A percentile compares a stretch with the other conserved stretches of the same genome.
These are phyloP conservation scores for Gynochthodes officinalis DNA, from an alignment of 257 asterid species.

Conservation along the genomic window DNA sequence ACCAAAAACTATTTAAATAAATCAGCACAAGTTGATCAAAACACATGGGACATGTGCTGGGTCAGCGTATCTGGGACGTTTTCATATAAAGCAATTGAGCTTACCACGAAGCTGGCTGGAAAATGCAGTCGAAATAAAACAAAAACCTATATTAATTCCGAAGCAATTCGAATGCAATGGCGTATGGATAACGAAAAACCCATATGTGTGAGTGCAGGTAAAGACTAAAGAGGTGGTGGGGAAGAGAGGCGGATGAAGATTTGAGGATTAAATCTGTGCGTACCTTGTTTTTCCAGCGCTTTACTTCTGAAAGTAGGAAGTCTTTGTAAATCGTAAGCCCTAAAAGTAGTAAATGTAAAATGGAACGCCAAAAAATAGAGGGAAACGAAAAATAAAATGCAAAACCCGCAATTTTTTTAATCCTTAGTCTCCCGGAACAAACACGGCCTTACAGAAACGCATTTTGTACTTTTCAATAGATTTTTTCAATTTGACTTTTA, in stretches of 20 bases:
- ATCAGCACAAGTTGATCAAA: no score
- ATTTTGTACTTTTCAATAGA: no score
- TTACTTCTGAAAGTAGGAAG: constrained; percentile 5
- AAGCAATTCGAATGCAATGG: not conserved
- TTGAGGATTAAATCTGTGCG: constrained; percentile 25
- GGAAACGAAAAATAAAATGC: not conserved
- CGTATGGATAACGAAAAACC: not conserved
- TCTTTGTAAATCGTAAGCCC: not conserved
- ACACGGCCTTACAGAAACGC: no score
- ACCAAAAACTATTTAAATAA: not conserved
- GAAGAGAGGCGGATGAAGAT: not conserved
- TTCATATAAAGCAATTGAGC: not conserved
- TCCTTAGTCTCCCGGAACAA: no score
- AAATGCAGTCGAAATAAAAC: no score
- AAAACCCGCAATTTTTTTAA: not conserved
- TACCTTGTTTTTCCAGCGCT: constrained; percentile 19
- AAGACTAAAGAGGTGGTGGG: not conserved
- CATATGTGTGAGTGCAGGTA: not conserved
- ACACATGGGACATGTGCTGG: not conserved
- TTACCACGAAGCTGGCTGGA: not conserved
- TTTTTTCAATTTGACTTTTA: no score
- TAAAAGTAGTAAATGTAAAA: no score
- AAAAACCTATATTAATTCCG: not conserved
- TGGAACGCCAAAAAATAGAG: not conserved
- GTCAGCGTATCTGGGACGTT: not conserved